A percentile compares a stretch with the other conserved stretches of the same genome.
phyloP scores from a whole-genome alignment of 177 flowering plant genomes.

The Vitis hybrid region DNA sequence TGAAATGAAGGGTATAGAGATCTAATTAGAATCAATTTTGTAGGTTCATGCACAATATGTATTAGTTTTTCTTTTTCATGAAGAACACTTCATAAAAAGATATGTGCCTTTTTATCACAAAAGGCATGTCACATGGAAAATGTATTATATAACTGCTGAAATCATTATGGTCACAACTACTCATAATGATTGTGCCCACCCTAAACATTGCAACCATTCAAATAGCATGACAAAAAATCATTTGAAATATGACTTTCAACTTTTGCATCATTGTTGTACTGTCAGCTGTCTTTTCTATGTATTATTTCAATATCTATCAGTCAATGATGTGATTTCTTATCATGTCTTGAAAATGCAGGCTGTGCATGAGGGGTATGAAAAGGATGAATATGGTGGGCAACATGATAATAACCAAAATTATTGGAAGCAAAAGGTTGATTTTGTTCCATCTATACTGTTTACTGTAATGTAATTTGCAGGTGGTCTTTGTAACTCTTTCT shows the following conservation, averaged over 20 bases:
- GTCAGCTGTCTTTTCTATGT: not conserved
- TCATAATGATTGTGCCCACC: not conserved
- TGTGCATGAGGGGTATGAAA: constrained; percentile 23
- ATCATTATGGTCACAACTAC: not conserved
- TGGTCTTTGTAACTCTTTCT: not conserved
- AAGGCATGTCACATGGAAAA: too few species aligned
- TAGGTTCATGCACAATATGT: too few species aligned
- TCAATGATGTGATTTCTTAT: not conserved
- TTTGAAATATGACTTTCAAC: not conserved
- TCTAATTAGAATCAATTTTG: too few species aligned
- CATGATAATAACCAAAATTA: constrained; percentile 21
- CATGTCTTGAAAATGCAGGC: constrained; percentile 22
- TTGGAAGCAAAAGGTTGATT: constrained; percentile 40
- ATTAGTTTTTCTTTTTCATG: too few species aligned
- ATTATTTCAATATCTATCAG: not conserved
- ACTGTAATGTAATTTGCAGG: not conserved
- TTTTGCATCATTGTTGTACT: not conserved
- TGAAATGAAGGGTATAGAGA: too few species aligned
- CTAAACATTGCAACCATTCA: not conserved
- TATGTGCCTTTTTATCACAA: too few species aligned
- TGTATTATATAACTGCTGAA: not conserved
- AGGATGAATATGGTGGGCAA: constrained; percentile 15
- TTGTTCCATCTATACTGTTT: not conserved
- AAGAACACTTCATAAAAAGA: not conserved
- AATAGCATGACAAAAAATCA: not conserved